Base-by-base conservation (phyloP, 208 protist species). In the Crithidia mellificae region DNA sequence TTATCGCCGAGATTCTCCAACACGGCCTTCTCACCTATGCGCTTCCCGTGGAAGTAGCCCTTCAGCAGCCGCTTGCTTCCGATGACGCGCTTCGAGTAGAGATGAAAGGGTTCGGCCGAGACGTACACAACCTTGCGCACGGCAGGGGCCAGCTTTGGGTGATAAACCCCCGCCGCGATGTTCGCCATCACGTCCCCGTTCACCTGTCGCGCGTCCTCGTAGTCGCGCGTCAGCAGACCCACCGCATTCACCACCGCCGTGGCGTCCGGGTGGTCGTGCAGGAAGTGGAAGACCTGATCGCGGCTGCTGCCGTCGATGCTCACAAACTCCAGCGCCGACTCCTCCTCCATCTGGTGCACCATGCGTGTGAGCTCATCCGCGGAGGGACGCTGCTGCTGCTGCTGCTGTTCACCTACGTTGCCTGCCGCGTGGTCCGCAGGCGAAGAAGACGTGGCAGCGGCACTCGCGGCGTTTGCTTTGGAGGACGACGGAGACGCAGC, bases 11-110 rank as follows among this genome's bases (percentile, higher is more conserved):
- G 55, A 62, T 93, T 89, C 22, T 90, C 77, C 59, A 88, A 53
- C 53, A 93, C 76, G 14, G 85, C 84, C 57, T 71, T 57, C 80
- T 95, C 87, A 20, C 83, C 90, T 24, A 81, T 82, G 38, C 64
- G 69, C 73, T 93, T 95, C 20, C 90, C 90, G 50, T 91, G 74
- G 55, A 90, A 95, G 74, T 95, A 95, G 0, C 90, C 90, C 59
- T 90, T 90, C 53, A 93, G 67, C 0, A 86, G n/a, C 22, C 46
- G 65, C 51, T 80, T 78, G 67, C 66, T 74, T 20, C 63, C 63
- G 39, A 87, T 27, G 29, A 83, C 56, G 46, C 46, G 58, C 14
- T 65, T 80, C 19, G 59, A 66, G 63, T 90, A 84, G 34, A 75
- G 32, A 43, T 81, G 59, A 51, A 61, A 82, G 7, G 85, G 83